Conservation (phyloP, 345 rosid genomes). For the Eucalyptus polybractea region DNA sequence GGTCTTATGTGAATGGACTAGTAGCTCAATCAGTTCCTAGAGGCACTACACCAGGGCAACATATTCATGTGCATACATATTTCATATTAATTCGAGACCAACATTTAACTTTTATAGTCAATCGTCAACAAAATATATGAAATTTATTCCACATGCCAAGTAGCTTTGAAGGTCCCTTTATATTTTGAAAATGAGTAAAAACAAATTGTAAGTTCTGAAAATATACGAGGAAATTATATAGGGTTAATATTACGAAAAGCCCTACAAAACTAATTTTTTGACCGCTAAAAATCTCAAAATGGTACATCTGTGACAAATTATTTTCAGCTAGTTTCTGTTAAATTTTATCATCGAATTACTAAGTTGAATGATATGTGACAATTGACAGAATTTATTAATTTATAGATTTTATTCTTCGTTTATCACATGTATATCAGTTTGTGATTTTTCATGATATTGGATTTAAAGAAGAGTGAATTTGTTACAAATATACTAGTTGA, state of each 20-base stretch:
- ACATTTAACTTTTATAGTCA: neutral
- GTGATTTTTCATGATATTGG: too few relatives aligned
- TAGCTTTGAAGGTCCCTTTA: neutral
- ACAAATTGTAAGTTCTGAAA: neutral
- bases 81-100: neutral
- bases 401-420: too few relatives aligned
- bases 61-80: neutral
- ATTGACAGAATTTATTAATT: too few relatives aligned
- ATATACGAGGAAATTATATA: neutral
- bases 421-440: too few relatives aligned
- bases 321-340: too few relatives aligned
- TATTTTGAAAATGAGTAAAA: neutral
- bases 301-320: accelerated
- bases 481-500: too few relatives aligned
- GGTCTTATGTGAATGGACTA: neutral
- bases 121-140: neutral
- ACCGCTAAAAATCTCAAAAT: too few relatives aligned
- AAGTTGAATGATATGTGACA: too few relatives aligned
- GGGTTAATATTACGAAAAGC: too few relatives aligned
- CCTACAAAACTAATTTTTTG: too few relatives aligned
- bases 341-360: too few relatives aligned
- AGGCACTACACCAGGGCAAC: neutral
- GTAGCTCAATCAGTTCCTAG: neutral
- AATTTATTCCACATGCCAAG: neutral
- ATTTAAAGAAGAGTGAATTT: too few relatives aligned